Evolutionary conservation across 2,329 filamentous ascomycete genomes (phyloP), one percentile per base, ranked within the genome.

Genomic region (Laburnicola sp.): DNA sequence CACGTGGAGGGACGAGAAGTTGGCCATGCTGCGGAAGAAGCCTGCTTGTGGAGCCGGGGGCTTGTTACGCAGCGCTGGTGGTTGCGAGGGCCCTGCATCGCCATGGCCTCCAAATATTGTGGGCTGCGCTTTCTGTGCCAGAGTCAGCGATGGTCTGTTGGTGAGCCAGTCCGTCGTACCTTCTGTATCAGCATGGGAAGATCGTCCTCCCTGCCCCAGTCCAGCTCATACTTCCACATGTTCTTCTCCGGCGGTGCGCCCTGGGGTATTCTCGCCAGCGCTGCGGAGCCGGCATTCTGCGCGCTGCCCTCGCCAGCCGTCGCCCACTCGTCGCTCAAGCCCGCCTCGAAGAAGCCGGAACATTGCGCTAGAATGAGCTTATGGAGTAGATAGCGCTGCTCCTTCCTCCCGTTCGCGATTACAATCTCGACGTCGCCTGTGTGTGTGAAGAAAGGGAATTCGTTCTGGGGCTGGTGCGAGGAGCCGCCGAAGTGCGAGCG

Each of bases 341-440:
- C 89, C 23, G 89, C 88, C 73, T 96, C 90, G 70, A 97, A 97
- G 78, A 96, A 97, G 11, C 91, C 91, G 4, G 91, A 96, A 66
- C 89, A 96, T 73, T 95, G 89, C 28, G 89, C 86, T 60, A 97
- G 78, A 35, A 93, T 96, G 65, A 97, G 82, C 53, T 86, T 82
- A 75, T 97, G 93, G 50, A 97, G 80, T 40, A 97, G 80, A 70
- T 97, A 97, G 54, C 88, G 82, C 69, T 90, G 89, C 74, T 94
- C 88, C 67, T 86, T 84, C 55, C 83, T 80, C 46, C 87, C 82
- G 10, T 84, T 74, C 81, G 66, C 81, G 64, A 97, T 83, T 48
- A 93, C 69, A 56, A 97, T 91, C 75, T 97, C 93, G 65, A 97
- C 91, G 74, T 97, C 92, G 67, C 93, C 93, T 32, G 89, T 93